These are phyloP conservation scores for Aspergillus incahuasiensis DNA, from an alignment of 495 filamentous ascomycete genomes.

Conservation along the genomic window DNA sequence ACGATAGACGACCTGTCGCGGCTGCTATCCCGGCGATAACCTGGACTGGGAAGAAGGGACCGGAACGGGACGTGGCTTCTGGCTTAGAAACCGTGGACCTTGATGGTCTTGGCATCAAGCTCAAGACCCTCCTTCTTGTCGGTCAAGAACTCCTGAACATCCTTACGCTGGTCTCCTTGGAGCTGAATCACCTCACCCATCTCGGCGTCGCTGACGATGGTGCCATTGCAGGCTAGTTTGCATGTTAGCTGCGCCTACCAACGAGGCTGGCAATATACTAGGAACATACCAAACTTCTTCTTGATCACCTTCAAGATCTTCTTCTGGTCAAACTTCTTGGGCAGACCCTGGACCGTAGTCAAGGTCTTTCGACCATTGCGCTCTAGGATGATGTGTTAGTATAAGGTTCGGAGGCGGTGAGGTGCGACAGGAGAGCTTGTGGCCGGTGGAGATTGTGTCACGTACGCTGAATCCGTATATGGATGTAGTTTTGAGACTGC, in stretches of 20 bases:
- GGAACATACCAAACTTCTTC: conserved; percentile 89
- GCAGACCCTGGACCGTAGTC: conserved; percentile 97
- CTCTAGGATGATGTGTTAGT: conserved; percentile 55
- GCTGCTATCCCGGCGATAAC: conserved; percentile 36
- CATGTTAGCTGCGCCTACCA: conserved; percentile 18
- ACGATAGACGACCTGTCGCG: conserved; percentile 26
- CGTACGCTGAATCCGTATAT: conserved; percentile 99
- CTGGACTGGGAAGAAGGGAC: conserved; percentile 42
- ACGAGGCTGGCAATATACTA: background rate
- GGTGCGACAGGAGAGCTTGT: background rate
- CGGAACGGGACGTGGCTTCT: conserved; percentile 40
- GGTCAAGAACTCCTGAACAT: conserved; percentile 95
- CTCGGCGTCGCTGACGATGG: conserved; percentile 92
- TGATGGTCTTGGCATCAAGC: conserved; percentile 94
- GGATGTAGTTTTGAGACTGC: conserved; percentile 97
- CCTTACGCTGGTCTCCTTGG: conserved; percentile 97
- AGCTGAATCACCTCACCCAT: conserved; percentile 99
- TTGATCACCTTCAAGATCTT: conserved; percentile 99
- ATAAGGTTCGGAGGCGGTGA: conserved; percentile 11
- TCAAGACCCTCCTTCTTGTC: conserved; percentile 90
- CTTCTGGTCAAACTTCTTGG: conserved; percentile 98
- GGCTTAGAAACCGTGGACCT: conserved; percentile 63
- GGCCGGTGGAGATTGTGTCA: conserved; percentile 19
- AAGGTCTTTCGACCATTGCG: conserved; percentile 99
- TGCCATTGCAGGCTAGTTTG: conserved; percentile 94